Evolutionary conservation across 345 rosid genomes (phyloP).

Genomic region (Litchi chinensis): DNA sequence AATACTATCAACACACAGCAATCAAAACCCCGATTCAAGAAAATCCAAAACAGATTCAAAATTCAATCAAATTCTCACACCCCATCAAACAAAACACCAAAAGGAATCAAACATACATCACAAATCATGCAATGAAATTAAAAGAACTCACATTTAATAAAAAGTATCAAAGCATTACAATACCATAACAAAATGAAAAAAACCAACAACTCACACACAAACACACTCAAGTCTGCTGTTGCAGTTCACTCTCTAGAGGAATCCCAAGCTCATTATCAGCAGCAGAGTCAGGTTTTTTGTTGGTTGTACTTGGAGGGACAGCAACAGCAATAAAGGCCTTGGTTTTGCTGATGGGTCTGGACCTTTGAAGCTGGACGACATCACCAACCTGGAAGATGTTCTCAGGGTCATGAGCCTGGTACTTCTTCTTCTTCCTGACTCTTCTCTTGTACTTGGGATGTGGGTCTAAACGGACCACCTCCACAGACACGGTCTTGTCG

Average conservation of each 20-base stretch:
- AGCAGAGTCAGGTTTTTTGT: constrained; percentile 24
- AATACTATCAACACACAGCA: background rate
- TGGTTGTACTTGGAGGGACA: constrained; percentile 31
- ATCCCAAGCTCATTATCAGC: constrained; percentile 56
- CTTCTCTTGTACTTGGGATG: constrained; percentile 91
- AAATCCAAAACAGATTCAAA: background rate
- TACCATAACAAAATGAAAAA: background rate
- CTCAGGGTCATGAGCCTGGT: constrained; percentile 90
- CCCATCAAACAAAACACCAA: background rate
- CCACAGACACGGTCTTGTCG: constrained; percentile 90
- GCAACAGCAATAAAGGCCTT: constrained; percentile 73
- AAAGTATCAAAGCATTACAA: constrained; percentile 10
- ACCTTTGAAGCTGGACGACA: constrained; percentile 62
- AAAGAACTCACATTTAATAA: constrained; percentile 1
- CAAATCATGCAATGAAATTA: constrained; percentile 12
- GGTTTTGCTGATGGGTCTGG: constrained; percentile 90
- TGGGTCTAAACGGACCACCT: constrained; percentile 68
- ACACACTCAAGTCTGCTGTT: constrained; percentile 29
- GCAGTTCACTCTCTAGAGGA: constrained; percentile 67
- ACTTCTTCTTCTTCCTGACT: constrained; percentile 88
- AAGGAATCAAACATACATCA: background rate
- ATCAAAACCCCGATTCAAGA: background rate
- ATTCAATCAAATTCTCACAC: background rate
- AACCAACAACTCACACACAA: background rate
- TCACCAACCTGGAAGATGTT: constrained; percentile 83